Conservation (phyloP, 768 basidiomycete species). For the Kwoniella newhampshirensis region DNA sequence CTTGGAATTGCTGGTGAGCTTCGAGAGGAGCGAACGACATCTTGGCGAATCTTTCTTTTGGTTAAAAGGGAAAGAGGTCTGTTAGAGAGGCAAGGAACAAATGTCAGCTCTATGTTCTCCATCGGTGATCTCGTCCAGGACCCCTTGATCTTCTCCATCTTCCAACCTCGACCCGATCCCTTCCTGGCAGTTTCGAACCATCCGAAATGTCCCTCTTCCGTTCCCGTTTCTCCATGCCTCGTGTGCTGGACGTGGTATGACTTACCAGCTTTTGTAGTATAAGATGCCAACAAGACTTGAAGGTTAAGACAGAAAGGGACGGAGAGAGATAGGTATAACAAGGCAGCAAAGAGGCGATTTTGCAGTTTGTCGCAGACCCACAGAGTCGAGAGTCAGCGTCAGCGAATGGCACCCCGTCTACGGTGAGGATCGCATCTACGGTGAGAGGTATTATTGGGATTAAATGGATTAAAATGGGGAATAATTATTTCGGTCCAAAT, state of each 20-base stretch:
- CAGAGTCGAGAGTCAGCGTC: too few relatives aligned
- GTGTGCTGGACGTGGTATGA: background rate
- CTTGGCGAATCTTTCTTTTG: conserved; percentile 44
- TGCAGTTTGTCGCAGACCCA: too few relatives aligned
- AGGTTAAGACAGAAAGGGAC: conserved; percentile 11
- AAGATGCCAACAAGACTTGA: conserved; percentile 23
- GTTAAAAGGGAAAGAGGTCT: conserved; percentile 17
- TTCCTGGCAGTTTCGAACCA: background rate
- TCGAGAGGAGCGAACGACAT: conserved; percentile 99
- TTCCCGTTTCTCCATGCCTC: too few relatives aligned
- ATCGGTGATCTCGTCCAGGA: too few relatives aligned
- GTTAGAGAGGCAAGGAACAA: background rate
- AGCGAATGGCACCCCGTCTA: background rate
- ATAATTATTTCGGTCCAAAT: background rate
- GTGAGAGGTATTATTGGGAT: conserved; percentile 14
- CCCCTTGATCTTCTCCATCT: too few relatives aligned
- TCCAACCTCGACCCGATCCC: background rate
- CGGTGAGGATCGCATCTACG: background rate
- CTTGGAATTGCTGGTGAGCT: conserved; percentile 92
- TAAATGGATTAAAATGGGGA: conserved; percentile 14
- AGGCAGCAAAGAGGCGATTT: too few relatives aligned
- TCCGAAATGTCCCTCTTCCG: background rate
- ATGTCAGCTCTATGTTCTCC: too few relatives aligned
- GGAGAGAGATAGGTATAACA: too few relatives aligned
- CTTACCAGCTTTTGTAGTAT: conserved; percentile 22